These are phyloP conservation scores for Tubosaeta brunneosetosa DNA, from an alignment of 768 basidiomycete species.

Conservation along the genomic window DNA sequence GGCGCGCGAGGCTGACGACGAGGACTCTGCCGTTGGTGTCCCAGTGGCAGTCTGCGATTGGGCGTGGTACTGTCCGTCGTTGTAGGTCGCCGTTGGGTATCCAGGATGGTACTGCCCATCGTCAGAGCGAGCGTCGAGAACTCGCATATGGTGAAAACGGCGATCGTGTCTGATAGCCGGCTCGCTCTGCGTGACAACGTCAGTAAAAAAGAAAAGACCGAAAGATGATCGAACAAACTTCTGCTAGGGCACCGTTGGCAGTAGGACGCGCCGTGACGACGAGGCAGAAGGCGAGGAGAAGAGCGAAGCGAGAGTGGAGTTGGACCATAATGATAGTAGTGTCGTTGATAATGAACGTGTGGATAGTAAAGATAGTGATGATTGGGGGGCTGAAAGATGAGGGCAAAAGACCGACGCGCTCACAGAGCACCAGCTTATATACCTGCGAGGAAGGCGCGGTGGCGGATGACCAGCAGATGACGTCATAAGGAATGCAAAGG, in stretches of 20 bases:
- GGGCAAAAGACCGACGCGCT: background rate
- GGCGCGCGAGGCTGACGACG: background rate
- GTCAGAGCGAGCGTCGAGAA: slow-evolving; percentile 13
- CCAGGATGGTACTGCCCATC: slow-evolving; percentile 10
- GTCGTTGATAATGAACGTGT: slow-evolving; percentile 27
- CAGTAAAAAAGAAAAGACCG: background rate
- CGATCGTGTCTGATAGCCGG: slow-evolving; percentile 6
- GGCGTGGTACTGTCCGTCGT: background rate
- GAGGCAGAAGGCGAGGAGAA: slow-evolving; percentile 27
- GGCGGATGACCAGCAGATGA: slow-evolving; percentile 6
- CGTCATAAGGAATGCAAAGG: slow-evolving; percentile 1
- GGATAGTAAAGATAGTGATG: slow-evolving; percentile 11
- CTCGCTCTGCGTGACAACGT: slow-evolving; percentile 9
- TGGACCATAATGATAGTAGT: slow-evolving; percentile 29
- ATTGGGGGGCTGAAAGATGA: background rate
- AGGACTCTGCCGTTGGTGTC: background rate
- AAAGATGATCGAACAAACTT: slow-evolving; percentile 6
- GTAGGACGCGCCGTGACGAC: slow-evolving; percentile 15
- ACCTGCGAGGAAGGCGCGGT: slow-evolving; percentile 2
- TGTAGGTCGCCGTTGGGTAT: background rate
- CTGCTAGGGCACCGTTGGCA: background rate
- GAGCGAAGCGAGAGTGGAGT: slow-evolving; percentile 25
- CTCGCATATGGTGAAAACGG: slow-evolving; percentile 10
- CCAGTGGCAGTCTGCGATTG: background rate
- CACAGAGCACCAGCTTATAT: slow-evolving; percentile 18